Evolutionary conservation across 495 filamentous ascomycete genomes (phyloP).

Genomic region (Chaetomium tenue): DNA sequence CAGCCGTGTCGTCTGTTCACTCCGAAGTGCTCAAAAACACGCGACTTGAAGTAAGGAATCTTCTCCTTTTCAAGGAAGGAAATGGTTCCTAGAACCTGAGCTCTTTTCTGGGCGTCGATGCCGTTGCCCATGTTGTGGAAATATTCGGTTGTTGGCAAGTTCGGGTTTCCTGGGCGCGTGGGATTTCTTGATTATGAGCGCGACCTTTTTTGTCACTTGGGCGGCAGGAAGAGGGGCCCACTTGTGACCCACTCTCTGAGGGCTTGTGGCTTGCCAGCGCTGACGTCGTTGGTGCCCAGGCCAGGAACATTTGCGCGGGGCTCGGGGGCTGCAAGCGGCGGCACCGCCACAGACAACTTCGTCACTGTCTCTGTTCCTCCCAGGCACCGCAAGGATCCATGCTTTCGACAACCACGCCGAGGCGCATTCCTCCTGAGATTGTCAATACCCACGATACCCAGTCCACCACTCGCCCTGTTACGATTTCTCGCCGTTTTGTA

Average conservation of each 20-base stretch:
- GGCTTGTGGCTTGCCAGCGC: slow-evolving; percentile 13
- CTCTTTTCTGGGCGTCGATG: too few species aligned
- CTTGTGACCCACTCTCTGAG: slow-evolving; percentile 8
- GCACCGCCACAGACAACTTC: slow-evolving; percentile 34
- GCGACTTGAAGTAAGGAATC: too few species aligned
- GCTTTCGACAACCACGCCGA: neutral
- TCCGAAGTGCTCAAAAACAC: too few species aligned
- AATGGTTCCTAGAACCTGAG: too few species aligned
- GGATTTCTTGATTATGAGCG: too few species aligned
- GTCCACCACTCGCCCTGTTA: neutral
- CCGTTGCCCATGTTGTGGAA: too few species aligned
- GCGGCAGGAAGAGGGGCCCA: neutral
- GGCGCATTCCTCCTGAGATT: slow-evolving; percentile 6
- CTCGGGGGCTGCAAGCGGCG: slow-evolving; percentile 13
- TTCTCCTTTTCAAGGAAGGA: too few species aligned
- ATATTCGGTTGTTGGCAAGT: too few species aligned
- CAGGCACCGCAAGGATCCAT: slow-evolving; percentile 17
- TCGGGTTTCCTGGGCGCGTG: too few species aligned
- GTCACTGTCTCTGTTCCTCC: slow-evolving; percentile 21
- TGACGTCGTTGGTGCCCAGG: slow-evolving; percentile 25
- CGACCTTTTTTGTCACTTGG: too few species aligned
- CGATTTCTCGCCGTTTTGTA: neutral
- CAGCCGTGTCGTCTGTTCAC: too few species aligned
- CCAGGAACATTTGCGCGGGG: slow-evolving; percentile 10
- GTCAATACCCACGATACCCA: slow-evolving; percentile 2